A percentile compares a stretch with the other conserved stretches of the same genome.
Evolutionary conservation across 2,329 filamentous ascomycete species (phyloP).

Genomic region (Camptophora hylomeconis): DNA sequence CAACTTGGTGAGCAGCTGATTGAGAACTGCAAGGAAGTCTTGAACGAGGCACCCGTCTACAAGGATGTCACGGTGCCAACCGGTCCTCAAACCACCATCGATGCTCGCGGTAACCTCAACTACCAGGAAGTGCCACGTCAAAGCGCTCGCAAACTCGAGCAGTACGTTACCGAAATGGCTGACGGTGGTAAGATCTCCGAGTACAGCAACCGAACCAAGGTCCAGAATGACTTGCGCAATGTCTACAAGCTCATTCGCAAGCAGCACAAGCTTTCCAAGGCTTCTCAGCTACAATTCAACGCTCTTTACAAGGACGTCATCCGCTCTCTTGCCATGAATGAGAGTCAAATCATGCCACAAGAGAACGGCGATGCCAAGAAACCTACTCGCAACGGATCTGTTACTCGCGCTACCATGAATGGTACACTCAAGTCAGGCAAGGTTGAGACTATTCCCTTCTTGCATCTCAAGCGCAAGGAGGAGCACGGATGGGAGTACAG

Average conservation of each 20-base stretch:
- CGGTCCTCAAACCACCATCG: conserved; percentile 82
- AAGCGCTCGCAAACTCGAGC: conserved; percentile 91
- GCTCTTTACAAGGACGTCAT: conserved; percentile 86
- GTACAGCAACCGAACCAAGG: conserved; percentile 95
- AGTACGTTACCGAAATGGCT: conserved; percentile 97
- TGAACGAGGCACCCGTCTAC: conserved; percentile 73
- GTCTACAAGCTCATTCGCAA: conserved; percentile 98
- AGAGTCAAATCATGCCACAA: conserved; percentile 87
- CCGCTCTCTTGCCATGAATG: conserved; percentile 91
- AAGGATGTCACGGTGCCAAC: conserved; percentile 93
- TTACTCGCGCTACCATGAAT: conserved; percentile 32
- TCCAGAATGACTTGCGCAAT: conserved; percentile 84
- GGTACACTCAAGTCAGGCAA: conserved; percentile 61
- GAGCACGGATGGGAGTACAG: conserved; percentile 97
- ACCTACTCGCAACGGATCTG: conserved; percentile 35
- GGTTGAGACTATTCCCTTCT: conserved; percentile 92
- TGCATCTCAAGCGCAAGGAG: conserved; percentile 89
- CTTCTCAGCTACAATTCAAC: conserved; percentile 93
- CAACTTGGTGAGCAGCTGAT: conserved; percentile 86
- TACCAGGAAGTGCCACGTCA: conserved; percentile 78
- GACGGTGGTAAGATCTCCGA: conserved; percentile 97
- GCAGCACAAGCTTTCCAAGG: conserved; percentile 94
- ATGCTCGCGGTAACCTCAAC: conserved; percentile 80
- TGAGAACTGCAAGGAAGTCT: conserved; percentile 90
- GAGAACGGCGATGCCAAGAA: conserved; percentile 57